A percentile compares a stretch with the other conserved stretches of the same genome.
These are phyloP conservation scores for Boletus sp. DNA, from an alignment of 1,284 basidiomycete genomes.

Conservation along the genomic window DNA sequence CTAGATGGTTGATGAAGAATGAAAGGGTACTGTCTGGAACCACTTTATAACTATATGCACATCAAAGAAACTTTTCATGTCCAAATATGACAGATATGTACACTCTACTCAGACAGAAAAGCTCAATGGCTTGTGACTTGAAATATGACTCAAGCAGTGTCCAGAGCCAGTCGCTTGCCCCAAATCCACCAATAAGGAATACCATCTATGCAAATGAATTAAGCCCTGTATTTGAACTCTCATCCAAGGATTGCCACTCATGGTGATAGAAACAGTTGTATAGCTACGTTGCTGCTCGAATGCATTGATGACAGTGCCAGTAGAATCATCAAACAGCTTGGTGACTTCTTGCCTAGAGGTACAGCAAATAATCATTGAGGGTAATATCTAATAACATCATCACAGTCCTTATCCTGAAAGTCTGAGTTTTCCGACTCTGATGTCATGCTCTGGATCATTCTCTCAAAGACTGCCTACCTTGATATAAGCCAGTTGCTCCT, in stretches of 20 bases:
- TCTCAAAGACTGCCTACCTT: constrained; percentile 43
- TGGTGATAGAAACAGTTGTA: constrained; percentile 26
- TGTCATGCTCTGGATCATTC: constrained; percentile 39
- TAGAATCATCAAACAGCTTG: constrained; percentile 44
- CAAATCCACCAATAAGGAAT: constrained; percentile 44
- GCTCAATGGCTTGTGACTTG: constrained; percentile 16
- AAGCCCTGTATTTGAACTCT: neutral
- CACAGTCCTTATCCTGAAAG: constrained; percentile 38
- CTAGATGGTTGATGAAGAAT: constrained; percentile 21
- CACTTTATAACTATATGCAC: constrained; percentile 17
- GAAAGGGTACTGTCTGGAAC: constrained; percentile 26
- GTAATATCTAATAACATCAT: constrained; percentile 19
- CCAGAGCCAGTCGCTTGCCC: constrained; percentile 27
- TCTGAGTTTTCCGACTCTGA: constrained; percentile 41
- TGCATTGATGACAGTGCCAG: constrained; percentile 38
- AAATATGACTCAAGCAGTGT: constrained; percentile 21
- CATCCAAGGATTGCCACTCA: constrained; percentile 13
- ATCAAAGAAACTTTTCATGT: neutral
- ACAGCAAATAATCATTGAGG: constrained; percentile 5
- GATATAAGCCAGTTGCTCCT: constrained; percentile 39
- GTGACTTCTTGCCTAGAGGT: constrained; percentile 36
- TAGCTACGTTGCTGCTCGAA: constrained; percentile 37
- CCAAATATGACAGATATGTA: neutral
- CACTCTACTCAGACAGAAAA: constrained; percentile 20
- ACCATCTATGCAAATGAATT: constrained; percentile 29